These are phyloP conservation scores for Coleophoma crateriformis DNA, from an alignment of 2,329 filamentous ascomycete species.

Conservation along the genomic window DNA sequence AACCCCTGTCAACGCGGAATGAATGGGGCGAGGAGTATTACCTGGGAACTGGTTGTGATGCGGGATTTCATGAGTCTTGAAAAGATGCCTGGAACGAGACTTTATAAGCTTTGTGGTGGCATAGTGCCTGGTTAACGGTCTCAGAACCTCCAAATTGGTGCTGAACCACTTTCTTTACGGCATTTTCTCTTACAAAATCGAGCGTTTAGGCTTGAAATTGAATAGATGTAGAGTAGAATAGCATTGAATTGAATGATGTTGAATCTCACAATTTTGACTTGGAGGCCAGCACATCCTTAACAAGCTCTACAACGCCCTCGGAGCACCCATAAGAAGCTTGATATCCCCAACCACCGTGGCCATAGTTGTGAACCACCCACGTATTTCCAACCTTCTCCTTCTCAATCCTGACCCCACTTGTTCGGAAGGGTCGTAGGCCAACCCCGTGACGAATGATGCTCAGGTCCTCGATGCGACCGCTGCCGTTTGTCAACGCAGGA, in stretches of 20 bases:
- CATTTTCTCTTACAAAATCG: no score
- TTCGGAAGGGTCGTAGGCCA: slow-evolving; percentile 57
- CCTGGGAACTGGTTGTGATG: no score
- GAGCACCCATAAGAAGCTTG: slow-evolving; percentile 65
- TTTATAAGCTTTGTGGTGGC: no score
- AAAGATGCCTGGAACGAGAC: no score
- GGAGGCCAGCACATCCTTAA: slow-evolving; percentile 40
- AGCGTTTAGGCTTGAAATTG: not conserved
- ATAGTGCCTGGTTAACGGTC: no score
- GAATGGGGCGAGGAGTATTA: no score
- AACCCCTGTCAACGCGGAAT: no score
- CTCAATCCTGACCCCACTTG: slow-evolving; percentile 56
- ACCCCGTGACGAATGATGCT: slow-evolving; percentile 63
- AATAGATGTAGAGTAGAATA: not conserved
- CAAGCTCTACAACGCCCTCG: slow-evolving; percentile 58
- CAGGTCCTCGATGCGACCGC: slow-evolving; percentile 52
- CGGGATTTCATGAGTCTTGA: no score
- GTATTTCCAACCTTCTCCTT: slow-evolving; percentile 50
- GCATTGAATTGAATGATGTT: not conserved
- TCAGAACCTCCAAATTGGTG: no score
- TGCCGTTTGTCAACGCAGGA: slow-evolving; percentile 46
- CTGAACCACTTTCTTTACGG: no score
- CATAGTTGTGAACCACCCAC: slow-evolving; percentile 56
- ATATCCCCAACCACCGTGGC: slow-evolving; percentile 58
- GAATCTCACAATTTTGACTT: slow-evolving; percentile 14